phyloP scores from a whole-genome alignment of 2,329 filamentous ascomycete species.

The Colletotrichum endophyticum region DNA sequence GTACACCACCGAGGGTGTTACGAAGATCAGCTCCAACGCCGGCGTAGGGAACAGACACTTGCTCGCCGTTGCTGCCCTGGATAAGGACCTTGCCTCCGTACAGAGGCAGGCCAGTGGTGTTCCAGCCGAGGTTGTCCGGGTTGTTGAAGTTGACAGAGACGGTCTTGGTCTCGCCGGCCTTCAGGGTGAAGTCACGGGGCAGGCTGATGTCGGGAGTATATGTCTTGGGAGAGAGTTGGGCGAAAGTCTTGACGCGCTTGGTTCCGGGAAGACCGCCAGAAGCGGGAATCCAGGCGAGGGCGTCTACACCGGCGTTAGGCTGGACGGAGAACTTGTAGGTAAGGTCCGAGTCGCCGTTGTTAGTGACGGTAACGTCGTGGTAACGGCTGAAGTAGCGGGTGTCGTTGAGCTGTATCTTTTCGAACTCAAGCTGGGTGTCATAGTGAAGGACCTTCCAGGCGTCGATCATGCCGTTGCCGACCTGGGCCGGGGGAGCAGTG shows the following conservation, averaged over 20 bases:
- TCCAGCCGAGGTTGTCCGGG: slow-evolving; percentile 28
- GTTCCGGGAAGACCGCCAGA: background rate
- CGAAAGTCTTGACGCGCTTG: slow-evolving; percentile 24
- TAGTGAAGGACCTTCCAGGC: slow-evolving; percentile 45
- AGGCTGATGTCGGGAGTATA: slow-evolving; percentile 19
- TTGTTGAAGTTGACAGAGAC: slow-evolving; percentile 30
- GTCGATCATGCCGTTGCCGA: slow-evolving; percentile 46
- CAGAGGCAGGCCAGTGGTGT: slow-evolving; percentile 30
- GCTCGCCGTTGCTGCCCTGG: slow-evolving; percentile 42
- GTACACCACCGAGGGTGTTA: slow-evolving; percentile 12
- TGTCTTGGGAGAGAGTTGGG: slow-evolving; percentile 25
- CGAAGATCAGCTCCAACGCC: slow-evolving; percentile 24
- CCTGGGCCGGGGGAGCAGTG: slow-evolving; percentile 39
- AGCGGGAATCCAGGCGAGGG: slow-evolving; percentile 25
- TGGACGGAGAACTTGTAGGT: slow-evolving; percentile 36
- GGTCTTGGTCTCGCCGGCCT: slow-evolving; percentile 28
- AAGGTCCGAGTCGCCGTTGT: slow-evolving; percentile 36
- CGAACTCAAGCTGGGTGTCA: slow-evolving; percentile 40
- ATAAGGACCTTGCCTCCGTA: slow-evolving; percentile 40
- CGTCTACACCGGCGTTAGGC: slow-evolving; percentile 41
- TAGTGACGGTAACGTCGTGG: slow-evolving; percentile 35
- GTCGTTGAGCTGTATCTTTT: slow-evolving; percentile 50
- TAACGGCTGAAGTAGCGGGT: slow-evolving; percentile 41
- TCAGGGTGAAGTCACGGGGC: slow-evolving; percentile 27
- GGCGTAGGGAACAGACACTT: slow-evolving; percentile 45